Evolutionary conservation across 257 asterid genomes (phyloP).

Genomic region (Craterostigma plantagineum): DNA sequence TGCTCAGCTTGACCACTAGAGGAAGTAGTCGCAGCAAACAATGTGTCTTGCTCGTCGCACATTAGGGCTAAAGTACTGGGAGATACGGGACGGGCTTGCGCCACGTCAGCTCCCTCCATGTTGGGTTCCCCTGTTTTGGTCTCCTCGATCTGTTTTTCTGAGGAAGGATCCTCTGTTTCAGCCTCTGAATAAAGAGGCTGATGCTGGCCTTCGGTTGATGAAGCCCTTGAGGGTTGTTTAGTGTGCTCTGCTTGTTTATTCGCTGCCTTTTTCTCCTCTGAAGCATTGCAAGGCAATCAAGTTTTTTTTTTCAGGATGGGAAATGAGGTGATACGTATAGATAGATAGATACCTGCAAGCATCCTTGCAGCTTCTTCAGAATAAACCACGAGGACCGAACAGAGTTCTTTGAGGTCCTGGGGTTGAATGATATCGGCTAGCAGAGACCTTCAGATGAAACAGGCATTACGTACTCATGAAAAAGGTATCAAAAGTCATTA

Average conservation of each 20-base stretch:
- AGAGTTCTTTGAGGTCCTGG: slow-evolving; percentile 86
- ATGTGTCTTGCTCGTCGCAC: slow-evolving; percentile 83
- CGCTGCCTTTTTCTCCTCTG: slow-evolving; percentile 37
- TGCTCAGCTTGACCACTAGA: slow-evolving; percentile 27
- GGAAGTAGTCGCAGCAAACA: slow-evolving; percentile 29
- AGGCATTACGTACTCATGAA: slow-evolving; percentile 23
- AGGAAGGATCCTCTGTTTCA: slow-evolving; percentile 18
- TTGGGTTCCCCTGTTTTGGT: slow-evolving; percentile 25
- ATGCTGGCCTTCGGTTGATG: slow-evolving; percentile 21
- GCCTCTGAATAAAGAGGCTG: slow-evolving; percentile 14
- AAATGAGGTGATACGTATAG: not conserved
- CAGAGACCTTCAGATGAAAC: slow-evolving; percentile 49
- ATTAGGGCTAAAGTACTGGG: slow-evolving; percentile 92
- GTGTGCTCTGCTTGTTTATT: slow-evolving; percentile 30
- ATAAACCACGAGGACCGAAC: slow-evolving; percentile 85
- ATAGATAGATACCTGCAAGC: slow-evolving; percentile 52
- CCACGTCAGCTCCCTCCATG: slow-evolving; percentile 43
- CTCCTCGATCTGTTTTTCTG: slow-evolving; percentile 28
- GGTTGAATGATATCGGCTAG: slow-evolving; percentile 91
- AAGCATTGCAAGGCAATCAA: slow-evolving; percentile 4
- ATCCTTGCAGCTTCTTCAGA: slow-evolving; percentile 78
- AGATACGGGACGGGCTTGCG: slow-evolving; percentile 73
- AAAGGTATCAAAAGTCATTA: slow-evolving; percentile 2
- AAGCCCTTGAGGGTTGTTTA: slow-evolving; percentile 24
- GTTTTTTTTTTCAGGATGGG: too few relatives aligned